Base-by-base conservation (phyloP, 345 rosid species). In the Odontarrhena argentea region DNA sequence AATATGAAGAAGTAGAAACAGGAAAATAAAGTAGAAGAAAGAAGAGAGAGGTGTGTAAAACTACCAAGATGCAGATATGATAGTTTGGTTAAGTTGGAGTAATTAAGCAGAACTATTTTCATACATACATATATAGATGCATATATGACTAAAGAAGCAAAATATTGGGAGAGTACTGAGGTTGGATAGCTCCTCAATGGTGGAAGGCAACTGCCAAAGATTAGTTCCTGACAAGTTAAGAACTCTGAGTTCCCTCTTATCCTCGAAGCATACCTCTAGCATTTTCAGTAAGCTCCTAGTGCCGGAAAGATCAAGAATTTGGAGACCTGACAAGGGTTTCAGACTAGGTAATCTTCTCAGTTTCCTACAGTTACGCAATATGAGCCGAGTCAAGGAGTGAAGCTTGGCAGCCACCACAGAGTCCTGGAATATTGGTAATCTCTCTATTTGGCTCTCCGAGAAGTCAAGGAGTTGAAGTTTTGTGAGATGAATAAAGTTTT, bases 391-490 rank as follows among this genome's bases (percentile, higher is more conserved):
- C 75, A 87, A 41, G 10, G 45, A 68, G 15, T n/a, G 28, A 34
- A 63, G 60, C 52, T 42, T 6, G 0, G 4, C 6, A 0, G 13
- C 38, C 6, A 30, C 9, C n/a, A n/a, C n/a, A n/a, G n/a, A n/a
- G n/a, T n/a, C n/a, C n/a, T n/a, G n/a, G n/a, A n/a, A n/a, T n/a
- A n/a, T n/a, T n/a, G 85, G 91, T 30, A 83, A 53, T 9, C 70
- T 37, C 52, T 26, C 65, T 59, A 87, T 59, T 6, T 51, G 64
- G 70, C 84, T 85, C 54, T 37, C 64, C 0, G 86, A 83, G 65
- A 87, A 76, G 65, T 85, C 78, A 28, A 83, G 75, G 35, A 55
- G 72, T 44, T 80, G 81, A 70, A 87, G 87, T 3, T 76, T 11
- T 24, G 0, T 11, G 36, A 83, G 81, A 7, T 3, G 42, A 7